A percentile compares a stretch with the other conserved stretches of the same genome.
These are phyloP conservation scores for Auxenochlorella protothecoides DNA, from an alignment of 139 green algal species.

Conservation along the genomic window DNA sequence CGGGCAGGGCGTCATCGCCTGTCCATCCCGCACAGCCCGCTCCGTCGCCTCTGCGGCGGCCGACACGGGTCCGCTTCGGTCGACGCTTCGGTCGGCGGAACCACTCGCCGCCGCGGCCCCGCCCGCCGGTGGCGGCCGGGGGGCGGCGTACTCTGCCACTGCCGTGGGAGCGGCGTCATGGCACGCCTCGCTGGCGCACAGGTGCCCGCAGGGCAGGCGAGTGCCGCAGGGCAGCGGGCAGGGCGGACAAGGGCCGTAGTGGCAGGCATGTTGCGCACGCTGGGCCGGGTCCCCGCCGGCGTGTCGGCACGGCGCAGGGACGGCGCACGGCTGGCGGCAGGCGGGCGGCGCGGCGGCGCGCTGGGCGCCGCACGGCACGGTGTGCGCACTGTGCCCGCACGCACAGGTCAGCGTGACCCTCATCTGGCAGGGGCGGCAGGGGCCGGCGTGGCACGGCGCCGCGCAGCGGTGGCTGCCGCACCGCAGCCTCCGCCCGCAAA, in stretches of 20 bases:
- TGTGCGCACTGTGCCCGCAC: slow-evolving; percentile 46
- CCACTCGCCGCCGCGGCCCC: not conserved
- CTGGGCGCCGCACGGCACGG: slow-evolving; percentile 66
- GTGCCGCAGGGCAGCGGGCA: slow-evolving; percentile 50
- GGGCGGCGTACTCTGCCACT: slow-evolving; percentile 31
- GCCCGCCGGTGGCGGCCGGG: slow-evolving; percentile 27
- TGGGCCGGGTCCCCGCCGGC: slow-evolving; percentile 31
- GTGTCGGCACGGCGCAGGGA: slow-evolving; percentile 53
- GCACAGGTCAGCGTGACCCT: slow-evolving; percentile 53
- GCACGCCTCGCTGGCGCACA: slow-evolving; percentile 36
- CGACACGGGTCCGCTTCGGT: slow-evolving; percentile 5
- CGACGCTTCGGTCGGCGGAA: not conserved
- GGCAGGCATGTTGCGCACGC: slow-evolving; percentile 31
- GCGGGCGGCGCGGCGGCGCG: slow-evolving; percentile 35
- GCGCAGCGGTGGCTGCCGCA: slow-evolving; percentile 62
- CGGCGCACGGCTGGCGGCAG: slow-evolving; percentile 44
- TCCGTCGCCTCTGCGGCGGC: not conserved
- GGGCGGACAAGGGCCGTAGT: slow-evolving; percentile 70
- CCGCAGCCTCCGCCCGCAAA: not conserved
- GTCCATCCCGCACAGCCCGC: slow-evolving; percentile 5
- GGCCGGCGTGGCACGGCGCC: slow-evolving; percentile 57
- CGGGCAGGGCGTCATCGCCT: slow-evolving; percentile 31
- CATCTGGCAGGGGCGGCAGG: slow-evolving; percentile 69
- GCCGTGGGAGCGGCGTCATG: slow-evolving; percentile 48
- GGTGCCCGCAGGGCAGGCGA: slow-evolving; percentile 46